Percentiles rank a stretch among this genome's conserved stretches.
These are phyloP conservation scores for Pleurotus cornucopiae DNA, from an alignment of 768 basidiomycete species.

Conservation along the genomic window DNA sequence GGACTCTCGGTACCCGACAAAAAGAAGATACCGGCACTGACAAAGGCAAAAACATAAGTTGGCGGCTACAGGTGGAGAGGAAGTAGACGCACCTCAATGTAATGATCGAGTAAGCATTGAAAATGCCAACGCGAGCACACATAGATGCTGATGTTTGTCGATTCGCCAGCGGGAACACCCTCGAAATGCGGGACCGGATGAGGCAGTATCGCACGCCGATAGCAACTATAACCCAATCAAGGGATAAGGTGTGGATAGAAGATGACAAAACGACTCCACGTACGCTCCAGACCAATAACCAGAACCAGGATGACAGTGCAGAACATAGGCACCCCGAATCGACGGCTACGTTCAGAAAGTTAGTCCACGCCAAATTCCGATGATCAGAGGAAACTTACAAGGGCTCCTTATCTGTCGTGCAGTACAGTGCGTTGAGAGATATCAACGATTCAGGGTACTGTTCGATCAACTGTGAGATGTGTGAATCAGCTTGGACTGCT, in stretches of 20 bases:
- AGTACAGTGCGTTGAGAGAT: conserved; percentile 45
- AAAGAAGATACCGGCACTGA: conserved; percentile 34
- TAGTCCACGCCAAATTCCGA: neutral
- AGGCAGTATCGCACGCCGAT: conserved; percentile 39
- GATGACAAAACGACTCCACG: neutral
- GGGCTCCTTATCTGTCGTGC: conserved; percentile 27
- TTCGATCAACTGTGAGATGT: conserved; percentile 12
- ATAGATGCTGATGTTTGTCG: conserved; percentile 30
- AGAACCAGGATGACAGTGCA: conserved; percentile 34
- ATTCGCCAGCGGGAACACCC: conserved; percentile 36
- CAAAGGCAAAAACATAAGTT: conserved; percentile 2
- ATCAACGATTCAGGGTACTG: conserved; percentile 19
- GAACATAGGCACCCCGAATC: conserved; percentile 37
- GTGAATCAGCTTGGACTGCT: neutral
- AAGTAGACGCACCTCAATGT: conserved; percentile 33
- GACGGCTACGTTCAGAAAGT: conserved; percentile 14
- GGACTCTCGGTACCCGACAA: conserved; percentile 21
- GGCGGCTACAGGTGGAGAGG: neutral
- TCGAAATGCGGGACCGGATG: conserved; percentile 31
- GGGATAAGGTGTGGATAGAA: too few species aligned
- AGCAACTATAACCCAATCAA: conserved; percentile 26
- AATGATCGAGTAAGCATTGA: conserved; percentile 40
- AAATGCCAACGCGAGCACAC: conserved; percentile 35
- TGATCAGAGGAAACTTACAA: conserved; percentile 28
- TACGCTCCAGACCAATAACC: conserved; percentile 45